phyloP scores from a whole-genome alignment of 2,329 filamentous ascomycete genomes.

The Fusarium sp. region DNA sequence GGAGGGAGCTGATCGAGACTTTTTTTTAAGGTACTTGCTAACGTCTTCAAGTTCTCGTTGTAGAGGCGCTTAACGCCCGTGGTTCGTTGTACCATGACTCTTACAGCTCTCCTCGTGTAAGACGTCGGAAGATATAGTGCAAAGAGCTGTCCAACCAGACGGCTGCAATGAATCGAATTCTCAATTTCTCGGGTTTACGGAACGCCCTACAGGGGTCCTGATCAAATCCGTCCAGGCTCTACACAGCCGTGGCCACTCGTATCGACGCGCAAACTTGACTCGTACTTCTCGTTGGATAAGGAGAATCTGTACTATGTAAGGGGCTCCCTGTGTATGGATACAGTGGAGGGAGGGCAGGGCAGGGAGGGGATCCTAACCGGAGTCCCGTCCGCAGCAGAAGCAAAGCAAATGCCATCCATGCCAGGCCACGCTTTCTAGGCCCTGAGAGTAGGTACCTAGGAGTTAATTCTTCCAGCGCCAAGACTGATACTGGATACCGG shows the following conservation, averaged over 20 bases:
- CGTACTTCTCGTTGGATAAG: constrained; percentile 9
- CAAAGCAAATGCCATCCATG: neutral
- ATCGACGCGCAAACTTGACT: constrained; percentile 2
- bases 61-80: constrained; percentile 28
- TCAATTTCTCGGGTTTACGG: constrained; percentile 19
- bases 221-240: constrained; percentile 19
- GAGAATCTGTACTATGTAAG: constrained; percentile 15
- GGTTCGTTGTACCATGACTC: constrained; percentile 23
- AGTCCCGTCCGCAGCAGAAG: neutral
- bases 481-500: neutral
- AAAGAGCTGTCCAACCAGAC: constrained; percentile 13
- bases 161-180: constrained; percentile 33
- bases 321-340: constrained; percentile 15
- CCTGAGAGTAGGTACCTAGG: neutral
- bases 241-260: constrained; percentile 18
- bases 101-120: constrained; percentile 22
- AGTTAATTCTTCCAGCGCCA: constrained; percentile 21
- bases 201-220: constrained; percentile 18
- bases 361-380: neutral
- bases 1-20: constrained; percentile 3
- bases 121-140: constrained; percentile 7
- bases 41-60: neutral
- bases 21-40: constrained; percentile 2
- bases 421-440: neutral
- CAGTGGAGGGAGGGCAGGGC: constrained; percentile 8